Base-by-base conservation (phyloP, 345 rosid species). In the Pistacia atlantica region DNA sequence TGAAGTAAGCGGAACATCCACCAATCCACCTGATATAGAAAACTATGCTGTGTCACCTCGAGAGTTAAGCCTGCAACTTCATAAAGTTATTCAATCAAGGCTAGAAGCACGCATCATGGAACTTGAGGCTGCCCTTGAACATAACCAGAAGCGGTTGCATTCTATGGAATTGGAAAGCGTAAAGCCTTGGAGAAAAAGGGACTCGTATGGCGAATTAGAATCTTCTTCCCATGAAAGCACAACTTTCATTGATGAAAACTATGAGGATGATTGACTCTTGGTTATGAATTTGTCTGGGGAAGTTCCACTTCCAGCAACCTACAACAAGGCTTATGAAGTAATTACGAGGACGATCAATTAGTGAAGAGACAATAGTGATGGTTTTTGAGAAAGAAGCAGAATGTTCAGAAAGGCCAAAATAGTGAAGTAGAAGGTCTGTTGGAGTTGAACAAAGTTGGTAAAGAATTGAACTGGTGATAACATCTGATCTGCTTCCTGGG, bases 61-160 rank as follows among this genome's bases (percentile, higher is more conserved):
- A 52, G 86, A 84, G 65, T 77, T 84, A 74, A 71, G 83, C 64
- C 61, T 84, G 61, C 84, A 72, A 25, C 84, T 82, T n/a, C 89
- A 82, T 22, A 73, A 78, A 45, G 78, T 86, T 20, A 76, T 82
- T 51, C 71, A 81, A 58, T 76, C 81, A 35, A 84, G 83, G 54
- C 84, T 78, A 7, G 52, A 45, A 65, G 80, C 46, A 16, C 78
- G 80, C 16, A 78, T 86, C 65, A 38, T 54, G 35, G 84, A 84
- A 37, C 89, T 86, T 0, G 84, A 84, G 65, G 59, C 78, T 55
- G 86, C 83, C 11, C 72, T 82, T n/a, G 62, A 77, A 65, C 48
- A 49, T 45, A 79, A 66, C 65, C 85, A 79, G 80, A 75, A 71
- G 65, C 72, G 64, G 76, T 65, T 81, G 59, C 79, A 38, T 22